Conservation (phyloP, 2,329 filamentous ascomycete genomes). For the Ophiocordyceps polyrhachis-furcata region DNA sequence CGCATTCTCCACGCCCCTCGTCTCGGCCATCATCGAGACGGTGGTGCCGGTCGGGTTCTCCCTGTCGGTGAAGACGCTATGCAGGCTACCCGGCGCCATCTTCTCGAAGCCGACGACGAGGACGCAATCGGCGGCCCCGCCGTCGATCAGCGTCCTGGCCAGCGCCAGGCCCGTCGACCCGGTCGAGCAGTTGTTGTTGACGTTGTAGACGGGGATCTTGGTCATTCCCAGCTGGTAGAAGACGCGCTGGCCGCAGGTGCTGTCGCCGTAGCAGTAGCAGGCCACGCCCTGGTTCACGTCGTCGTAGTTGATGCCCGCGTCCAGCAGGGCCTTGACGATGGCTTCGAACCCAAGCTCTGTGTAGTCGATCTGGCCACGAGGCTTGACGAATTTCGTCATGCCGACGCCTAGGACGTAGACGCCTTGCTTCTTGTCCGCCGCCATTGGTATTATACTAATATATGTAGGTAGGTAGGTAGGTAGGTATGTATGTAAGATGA, state of each 20-base stretch:
- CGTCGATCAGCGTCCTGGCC: constrained; percentile 59
- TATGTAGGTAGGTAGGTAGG: neutral
- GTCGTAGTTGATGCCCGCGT: constrained; percentile 87
- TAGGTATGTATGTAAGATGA: too few relatives aligned
- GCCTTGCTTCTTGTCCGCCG: neutral
- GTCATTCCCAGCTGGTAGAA: constrained; percentile 99
- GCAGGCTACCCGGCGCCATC: constrained; percentile 84
- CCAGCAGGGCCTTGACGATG: constrained; percentile 68
- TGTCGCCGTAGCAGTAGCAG: constrained; percentile 98
- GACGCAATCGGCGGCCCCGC: constrained; percentile 72
- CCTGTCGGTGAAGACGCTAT: constrained; percentile 70
- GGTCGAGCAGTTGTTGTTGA: constrained; percentile 97
- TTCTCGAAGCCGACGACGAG: constrained; percentile 94
- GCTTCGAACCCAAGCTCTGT: constrained; percentile 88
- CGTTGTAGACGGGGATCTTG: constrained; percentile 87
- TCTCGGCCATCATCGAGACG: constrained; percentile 62
- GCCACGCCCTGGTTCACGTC: constrained; percentile 87
- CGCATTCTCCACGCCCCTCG: constrained; percentile 61
- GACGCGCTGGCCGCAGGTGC: constrained; percentile 83
- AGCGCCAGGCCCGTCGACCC: constrained; percentile 82
- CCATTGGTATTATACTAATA: too few relatives aligned
- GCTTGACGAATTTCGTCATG: constrained; percentile 99
- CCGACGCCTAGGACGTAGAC: constrained; percentile 90
- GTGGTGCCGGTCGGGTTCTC: constrained; percentile 60
- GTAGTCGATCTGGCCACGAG: constrained; percentile 83